Evolutionary conservation across 352 stramenopile species (phyloP).

Genomic region (Phytophthora lateralis): DNA sequence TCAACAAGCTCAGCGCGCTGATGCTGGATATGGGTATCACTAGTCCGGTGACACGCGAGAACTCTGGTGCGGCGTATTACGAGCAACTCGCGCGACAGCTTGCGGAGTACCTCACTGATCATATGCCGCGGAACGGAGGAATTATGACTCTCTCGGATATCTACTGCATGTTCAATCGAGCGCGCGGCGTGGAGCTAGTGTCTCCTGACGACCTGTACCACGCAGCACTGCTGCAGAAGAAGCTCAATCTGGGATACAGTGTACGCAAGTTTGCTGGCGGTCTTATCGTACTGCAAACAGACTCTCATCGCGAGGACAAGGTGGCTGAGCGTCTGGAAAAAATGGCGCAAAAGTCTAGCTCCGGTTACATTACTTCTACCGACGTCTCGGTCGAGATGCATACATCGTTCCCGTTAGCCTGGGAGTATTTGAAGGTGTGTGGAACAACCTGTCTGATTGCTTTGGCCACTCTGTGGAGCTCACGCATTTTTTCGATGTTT

Average conservation of each 20-base stretch:
- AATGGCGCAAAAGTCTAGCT: conserved; percentile 77
- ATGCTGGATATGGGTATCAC: conserved; percentile 94
- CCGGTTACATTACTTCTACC: conserved; percentile 86
- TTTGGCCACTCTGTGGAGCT: not conserved
- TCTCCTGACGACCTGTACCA: conserved; percentile 97
- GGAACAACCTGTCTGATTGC: not conserved
- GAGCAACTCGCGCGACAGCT: conserved; percentile 91
- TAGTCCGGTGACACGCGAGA: conserved; percentile 91
- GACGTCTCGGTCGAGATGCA: conserved; percentile 93
- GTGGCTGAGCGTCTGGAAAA: conserved; percentile 69
- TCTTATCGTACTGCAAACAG: conserved; percentile 93
- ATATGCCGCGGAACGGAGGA: conserved; percentile 91
- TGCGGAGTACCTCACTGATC: conserved; percentile 81
- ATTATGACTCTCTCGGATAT: conserved; percentile 99
- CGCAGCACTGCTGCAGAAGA: conserved; percentile 85
- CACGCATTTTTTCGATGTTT: not conserved
- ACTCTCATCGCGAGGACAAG: conserved; percentile 88
- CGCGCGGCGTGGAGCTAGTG: conserved; percentile 96
- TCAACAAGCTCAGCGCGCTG: conserved; percentile 81
- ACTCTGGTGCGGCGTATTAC: conserved; percentile 89
- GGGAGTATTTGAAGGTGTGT: conserved; percentile 93
- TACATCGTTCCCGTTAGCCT: conserved; percentile 94
- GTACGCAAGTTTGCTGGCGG: conserved; percentile 93
- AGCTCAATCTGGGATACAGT: conserved; percentile 90
- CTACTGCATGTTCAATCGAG: conserved; percentile 99